These are phyloP conservation scores for Prunus fruticosa DNA, from an alignment of 306 rosid genomes.

Conservation along the genomic window DNA sequence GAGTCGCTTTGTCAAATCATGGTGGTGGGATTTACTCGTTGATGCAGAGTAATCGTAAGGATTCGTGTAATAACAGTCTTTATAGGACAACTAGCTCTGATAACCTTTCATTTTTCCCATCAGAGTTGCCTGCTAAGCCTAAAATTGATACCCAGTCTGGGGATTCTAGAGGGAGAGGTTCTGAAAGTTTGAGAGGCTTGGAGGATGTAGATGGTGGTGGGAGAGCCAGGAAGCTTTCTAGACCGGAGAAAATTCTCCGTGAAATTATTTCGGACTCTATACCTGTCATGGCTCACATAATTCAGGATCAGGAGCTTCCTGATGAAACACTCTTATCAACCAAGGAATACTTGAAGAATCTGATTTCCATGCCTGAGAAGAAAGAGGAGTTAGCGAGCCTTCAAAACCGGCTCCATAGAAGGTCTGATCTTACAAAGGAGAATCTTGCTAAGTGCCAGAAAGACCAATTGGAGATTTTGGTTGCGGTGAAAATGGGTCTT, in stretches of 20 bases:
- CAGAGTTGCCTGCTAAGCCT: slow-evolving; percentile 85
- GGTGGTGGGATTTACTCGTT: slow-evolving; percentile 59
- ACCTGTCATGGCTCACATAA: slow-evolving; percentile 43
- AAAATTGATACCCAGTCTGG: slow-evolving; percentile 66
- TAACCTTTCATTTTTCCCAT: slow-evolving; percentile 82
- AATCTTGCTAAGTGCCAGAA: slow-evolving; percentile 71
- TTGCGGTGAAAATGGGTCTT: slow-evolving; percentile 78
- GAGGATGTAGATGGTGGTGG: slow-evolving; percentile 60
- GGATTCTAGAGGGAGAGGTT: slow-evolving; percentile 79
- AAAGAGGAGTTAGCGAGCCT: slow-evolving; percentile 70
- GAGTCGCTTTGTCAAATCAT: slow-evolving; percentile 63
- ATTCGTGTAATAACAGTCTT: slow-evolving; percentile 39
- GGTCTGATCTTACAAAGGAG: slow-evolving; percentile 85
- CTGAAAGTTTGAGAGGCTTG: slow-evolving; percentile 60
- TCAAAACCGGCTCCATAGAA: slow-evolving; percentile 60
- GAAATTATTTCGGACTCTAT: slow-evolving; percentile 65
- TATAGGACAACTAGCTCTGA: slow-evolving; percentile 73
- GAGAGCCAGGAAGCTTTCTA: slow-evolving; percentile 46
- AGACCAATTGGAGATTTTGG: slow-evolving; percentile 63
- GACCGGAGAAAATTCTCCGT: slow-evolving; percentile 66
- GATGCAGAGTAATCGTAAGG: slow-evolving; percentile 59
- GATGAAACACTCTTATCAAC: slow-evolving; percentile 52
- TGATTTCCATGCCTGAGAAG: slow-evolving; percentile 67
- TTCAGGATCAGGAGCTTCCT: slow-evolving; percentile 84
- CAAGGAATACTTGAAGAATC: slow-evolving; percentile 62